Evolutionary conservation across 1,284 basidiomycete species (phyloP).

Genomic region (Mycena sp.): DNA sequence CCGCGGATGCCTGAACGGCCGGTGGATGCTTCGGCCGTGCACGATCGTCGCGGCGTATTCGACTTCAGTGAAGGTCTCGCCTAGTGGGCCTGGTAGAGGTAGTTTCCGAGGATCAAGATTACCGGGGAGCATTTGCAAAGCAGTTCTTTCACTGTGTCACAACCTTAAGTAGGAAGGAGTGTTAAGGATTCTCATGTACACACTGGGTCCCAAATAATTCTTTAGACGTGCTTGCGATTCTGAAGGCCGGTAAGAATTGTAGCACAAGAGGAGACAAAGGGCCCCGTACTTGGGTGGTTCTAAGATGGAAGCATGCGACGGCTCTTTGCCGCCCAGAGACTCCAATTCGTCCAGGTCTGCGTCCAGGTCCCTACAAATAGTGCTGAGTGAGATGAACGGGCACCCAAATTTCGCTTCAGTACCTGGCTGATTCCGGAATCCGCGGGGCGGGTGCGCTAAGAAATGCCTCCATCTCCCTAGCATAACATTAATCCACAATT

Average conservation of each 20-base stretch:
- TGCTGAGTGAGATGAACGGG: not conserved
- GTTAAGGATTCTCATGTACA: not conserved
- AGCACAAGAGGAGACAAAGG: not conserved
- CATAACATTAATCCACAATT: not conserved
- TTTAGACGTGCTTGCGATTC: conserved; percentile 12
- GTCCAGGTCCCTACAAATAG: not conserved
- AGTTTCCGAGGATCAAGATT: conserved; percentile 15
- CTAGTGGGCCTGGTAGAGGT: conserved; percentile 25
- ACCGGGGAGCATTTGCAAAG: conserved; percentile 24
- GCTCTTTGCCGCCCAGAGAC: not conserved
- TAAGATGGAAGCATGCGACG: conserved; percentile 15
- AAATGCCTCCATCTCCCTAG: conserved; percentile 19
- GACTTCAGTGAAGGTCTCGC: conserved; percentile 46
- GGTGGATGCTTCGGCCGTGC: conserved; percentile 65
- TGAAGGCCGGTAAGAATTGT: not conserved
- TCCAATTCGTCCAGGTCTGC: not conserved
- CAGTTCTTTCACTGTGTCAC: not conserved
- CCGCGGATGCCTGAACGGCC: conserved; percentile 63
- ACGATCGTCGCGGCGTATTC: conserved; percentile 61
- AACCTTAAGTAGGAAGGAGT: not conserved
- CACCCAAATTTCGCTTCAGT: not conserved
- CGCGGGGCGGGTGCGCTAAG: conserved; percentile 16
- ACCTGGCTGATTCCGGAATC: not conserved
- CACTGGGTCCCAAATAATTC: conserved; percentile 25
- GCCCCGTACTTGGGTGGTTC: conserved; percentile 5